Evolutionary conservation across 495 filamentous ascomycete species (phyloP).

Genomic region (Mytilinidion resinicola): DNA sequence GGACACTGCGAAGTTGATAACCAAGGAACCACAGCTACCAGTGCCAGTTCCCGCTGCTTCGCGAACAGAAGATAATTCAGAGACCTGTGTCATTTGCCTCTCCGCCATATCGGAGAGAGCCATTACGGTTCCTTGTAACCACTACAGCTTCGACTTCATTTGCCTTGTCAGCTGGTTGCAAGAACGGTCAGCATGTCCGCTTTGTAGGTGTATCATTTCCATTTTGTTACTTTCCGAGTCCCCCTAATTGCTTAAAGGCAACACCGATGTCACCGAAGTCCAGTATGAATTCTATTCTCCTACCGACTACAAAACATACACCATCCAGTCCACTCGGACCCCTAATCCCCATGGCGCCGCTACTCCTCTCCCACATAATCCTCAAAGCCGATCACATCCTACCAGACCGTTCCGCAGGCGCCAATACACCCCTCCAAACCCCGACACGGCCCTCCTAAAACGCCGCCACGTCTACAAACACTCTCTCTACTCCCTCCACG

Average conservation of each 20-base stretch:
- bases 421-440: conserved; percentile 14
- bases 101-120: conserved; percentile 66
- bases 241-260: conserved; percentile 41
- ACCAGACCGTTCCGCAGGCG: conserved; percentile 1
- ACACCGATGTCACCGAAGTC: conserved; percentile 59
- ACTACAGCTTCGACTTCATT: conserved; percentile 75
- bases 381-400: not conserved
- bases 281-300: conserved; percentile 54
- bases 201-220: conserved; percentile 43
- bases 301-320: conserved; percentile 50
- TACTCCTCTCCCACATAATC: not conserved
- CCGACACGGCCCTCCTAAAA: conserved; percentile 55
- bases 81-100: conserved; percentile 65
- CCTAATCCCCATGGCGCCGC: conserved; percentile 12
- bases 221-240: not conserved
- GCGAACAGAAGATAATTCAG: conserved; percentile 7
- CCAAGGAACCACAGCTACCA: not conserved
- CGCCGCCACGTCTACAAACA: conserved; percentile 72
- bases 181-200: conserved; percentile 63
- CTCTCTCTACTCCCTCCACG: conserved; percentile 71
- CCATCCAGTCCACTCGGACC: conserved; percentile 40
- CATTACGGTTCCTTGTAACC: conserved; percentile 65
- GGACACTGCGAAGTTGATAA: not conserved
- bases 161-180: conserved; percentile 82
- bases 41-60: not conserved